Evolutionary conservation across 2,329 filamentous ascomycete genomes (phyloP).

Genomic region (Fusarium compactum): DNA sequence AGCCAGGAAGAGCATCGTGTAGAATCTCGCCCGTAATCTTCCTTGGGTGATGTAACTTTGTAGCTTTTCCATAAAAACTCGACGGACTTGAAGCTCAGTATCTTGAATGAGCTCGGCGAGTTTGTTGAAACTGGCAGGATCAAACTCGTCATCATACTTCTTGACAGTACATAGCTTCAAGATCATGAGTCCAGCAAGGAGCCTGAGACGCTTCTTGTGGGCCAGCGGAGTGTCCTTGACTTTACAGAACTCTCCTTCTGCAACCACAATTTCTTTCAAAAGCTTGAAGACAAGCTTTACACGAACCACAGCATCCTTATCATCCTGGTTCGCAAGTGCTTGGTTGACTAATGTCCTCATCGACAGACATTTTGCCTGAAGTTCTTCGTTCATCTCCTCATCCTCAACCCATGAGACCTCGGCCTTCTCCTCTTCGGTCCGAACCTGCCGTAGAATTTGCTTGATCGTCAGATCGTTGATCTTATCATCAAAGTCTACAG

Average conservation of each 20-base stretch:
- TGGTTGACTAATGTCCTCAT: slow-evolving; percentile 89
- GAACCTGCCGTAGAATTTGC: slow-evolving; percentile 78
- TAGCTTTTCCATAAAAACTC: slow-evolving; percentile 83
- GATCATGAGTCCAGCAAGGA: slow-evolving; percentile 82
- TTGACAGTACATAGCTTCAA: slow-evolving; percentile 86
- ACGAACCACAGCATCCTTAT: slow-evolving; percentile 66
- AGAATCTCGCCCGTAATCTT: slow-evolving; percentile 80
- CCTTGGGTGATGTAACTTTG: slow-evolving; percentile 89
- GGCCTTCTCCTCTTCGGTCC: slow-evolving; percentile 67
- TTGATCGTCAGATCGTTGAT: slow-evolving; percentile 83
- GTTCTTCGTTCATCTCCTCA: slow-evolving; percentile 80
- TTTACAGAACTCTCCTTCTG: slow-evolving; percentile 84
- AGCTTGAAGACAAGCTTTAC: slow-evolving; percentile 80
- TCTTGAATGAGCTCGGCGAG: slow-evolving; percentile 88
- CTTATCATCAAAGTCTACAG: slow-evolving; percentile 78
- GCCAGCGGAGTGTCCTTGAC: slow-evolving; percentile 78
- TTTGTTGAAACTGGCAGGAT: slow-evolving; percentile 80
- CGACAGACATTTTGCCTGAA: slow-evolving; percentile 84
- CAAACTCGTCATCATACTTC: slow-evolving; percentile 80
- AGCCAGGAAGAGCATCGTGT: slow-evolving; percentile 88
- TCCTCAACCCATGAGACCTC: slow-evolving; percentile 76
- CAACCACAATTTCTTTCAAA: slow-evolving; percentile 79
- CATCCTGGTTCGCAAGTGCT: slow-evolving; percentile 71
- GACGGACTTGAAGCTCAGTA: slow-evolving; percentile 77
- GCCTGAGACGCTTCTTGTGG: slow-evolving; percentile 83